A percentile compares a stretch with the other conserved stretches of the same genome.
Evolutionary conservation across 2,329 filamentous ascomycete genomes (phyloP).

Genomic region (Nothophaeocryptopus gaeumannii): DNA sequence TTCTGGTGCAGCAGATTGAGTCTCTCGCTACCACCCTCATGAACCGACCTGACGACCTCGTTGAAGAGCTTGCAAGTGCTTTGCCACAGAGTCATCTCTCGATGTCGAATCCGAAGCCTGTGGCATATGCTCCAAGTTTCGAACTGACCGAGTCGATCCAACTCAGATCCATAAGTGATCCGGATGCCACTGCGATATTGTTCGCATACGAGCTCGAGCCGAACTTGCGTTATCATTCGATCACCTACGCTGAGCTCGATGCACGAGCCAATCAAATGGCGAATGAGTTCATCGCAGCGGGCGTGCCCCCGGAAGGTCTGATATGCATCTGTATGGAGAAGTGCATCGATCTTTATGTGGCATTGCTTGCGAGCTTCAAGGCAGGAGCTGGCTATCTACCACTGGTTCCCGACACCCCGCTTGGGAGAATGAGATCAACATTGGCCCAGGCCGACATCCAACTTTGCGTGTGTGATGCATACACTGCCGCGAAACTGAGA

Average conservation of each 20-base stretch:
- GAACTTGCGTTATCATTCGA: constrained; percentile 34
- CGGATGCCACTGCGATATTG: constrained; percentile 60
- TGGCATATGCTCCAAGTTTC: constrained; percentile 24
- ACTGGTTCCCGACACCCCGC: constrained; percentile 68
- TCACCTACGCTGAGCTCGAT: constrained; percentile 68
- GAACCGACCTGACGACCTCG: constrained; percentile 32
- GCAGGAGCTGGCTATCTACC: constrained; percentile 77
- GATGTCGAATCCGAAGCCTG: constrained; percentile 41
- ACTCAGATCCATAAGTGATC: constrained; percentile 45
- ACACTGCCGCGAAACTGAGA: constrained; percentile 15
- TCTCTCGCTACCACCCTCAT: constrained; percentile 49
- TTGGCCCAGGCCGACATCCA: constrained; percentile 58
- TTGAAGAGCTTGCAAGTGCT: constrained; percentile 34
- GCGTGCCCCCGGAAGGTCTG: constrained; percentile 53
- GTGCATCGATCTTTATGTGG: constrained; percentile 66
- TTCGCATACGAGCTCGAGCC: constrained; percentile 56
- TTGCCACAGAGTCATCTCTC: constrained; percentile 36
- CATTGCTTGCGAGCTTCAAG: constrained; percentile 72
- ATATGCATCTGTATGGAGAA: constrained; percentile 76
- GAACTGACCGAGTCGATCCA: constrained; percentile 53
- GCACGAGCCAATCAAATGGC: constrained; percentile 62
- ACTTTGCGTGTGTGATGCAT: constrained; percentile 44
- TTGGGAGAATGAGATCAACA: constrained; percentile 59
- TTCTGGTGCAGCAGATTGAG: constrained; percentile 62
- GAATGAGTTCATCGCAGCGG: constrained; percentile 49